Conservation (phyloP, 2,329 filamentous ascomycete species). For the Cordyceps cicadae region DNA sequence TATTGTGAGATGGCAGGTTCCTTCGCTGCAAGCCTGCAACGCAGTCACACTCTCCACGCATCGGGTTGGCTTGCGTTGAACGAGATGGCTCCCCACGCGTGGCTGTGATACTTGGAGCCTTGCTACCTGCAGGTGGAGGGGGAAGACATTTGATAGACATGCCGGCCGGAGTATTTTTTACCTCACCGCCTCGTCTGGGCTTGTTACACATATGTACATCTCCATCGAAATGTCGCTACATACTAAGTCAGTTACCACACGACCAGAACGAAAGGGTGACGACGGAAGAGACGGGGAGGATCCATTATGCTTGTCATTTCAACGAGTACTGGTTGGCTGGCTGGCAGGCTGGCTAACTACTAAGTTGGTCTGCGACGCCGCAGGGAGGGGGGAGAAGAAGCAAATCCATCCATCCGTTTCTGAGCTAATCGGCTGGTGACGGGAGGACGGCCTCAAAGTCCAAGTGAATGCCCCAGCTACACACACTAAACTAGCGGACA, state of each 20-base stretch:
- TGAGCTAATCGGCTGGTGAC: conserved; percentile 2
- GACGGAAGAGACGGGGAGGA: background rate
- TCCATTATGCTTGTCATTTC: background rate
- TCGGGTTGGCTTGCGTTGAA: background rate
- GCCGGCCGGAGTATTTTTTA: background rate
- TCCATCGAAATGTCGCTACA: background rate
- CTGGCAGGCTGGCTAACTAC: background rate
- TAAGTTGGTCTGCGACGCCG: background rate
- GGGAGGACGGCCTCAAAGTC: background rate
- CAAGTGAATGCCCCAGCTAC: background rate
- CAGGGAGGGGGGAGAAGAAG: background rate
- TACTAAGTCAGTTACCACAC: background rate
- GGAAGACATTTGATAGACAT: background rate
- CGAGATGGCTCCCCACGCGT: background rate
- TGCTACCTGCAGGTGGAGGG: background rate
- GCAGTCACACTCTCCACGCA: background rate
- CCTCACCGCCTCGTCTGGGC: background rate
- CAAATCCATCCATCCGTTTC: background rate
- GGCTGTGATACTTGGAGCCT: background rate
- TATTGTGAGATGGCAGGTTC: conserved; percentile 2
- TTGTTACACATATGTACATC: background rate
- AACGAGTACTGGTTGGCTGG: background rate
- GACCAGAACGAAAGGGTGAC: background rate
- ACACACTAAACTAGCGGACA: conserved; percentile 2
- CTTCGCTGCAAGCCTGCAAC: background rate